phyloP scores from a whole-genome alignment of 768 basidiomycete genomes.

The Leccinum barrowsii region DNA sequence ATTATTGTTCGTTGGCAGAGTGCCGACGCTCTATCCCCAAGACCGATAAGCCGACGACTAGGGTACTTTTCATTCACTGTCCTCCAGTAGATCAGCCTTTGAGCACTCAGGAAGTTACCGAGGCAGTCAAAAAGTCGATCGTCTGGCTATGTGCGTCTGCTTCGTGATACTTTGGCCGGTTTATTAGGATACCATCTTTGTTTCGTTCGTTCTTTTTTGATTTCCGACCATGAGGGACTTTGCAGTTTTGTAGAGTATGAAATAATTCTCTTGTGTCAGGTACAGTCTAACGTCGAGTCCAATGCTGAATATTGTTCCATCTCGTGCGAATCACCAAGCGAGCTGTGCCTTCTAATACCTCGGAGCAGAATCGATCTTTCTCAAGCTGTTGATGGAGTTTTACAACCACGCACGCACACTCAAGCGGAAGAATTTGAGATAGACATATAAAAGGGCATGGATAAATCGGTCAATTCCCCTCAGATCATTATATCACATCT shows the following conservation, averaged over 20 bases:
- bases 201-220: background rate
- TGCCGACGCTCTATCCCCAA: conserved; percentile 43
- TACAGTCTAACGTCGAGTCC: background rate
- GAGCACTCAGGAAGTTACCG: conserved; percentile 62
- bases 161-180: conserved; percentile 8
- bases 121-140: conserved; percentile 59
- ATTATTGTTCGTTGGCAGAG: conserved; percentile 74
- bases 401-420: background rate
- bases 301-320: background rate
- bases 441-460: conserved; percentile 10
- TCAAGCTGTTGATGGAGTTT: conserved; percentile 4
- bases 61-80: conserved; percentile 69
- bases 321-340: background rate
- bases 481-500: background rate
- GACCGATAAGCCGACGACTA: conserved; percentile 31
- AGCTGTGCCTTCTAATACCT: conserved; percentile 7
- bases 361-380: conserved; percentile 13
- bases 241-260: conserved; percentile 13
- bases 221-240: conserved; percentile 18
- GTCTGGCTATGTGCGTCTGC: conserved; percentile 47
- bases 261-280: conserved; percentile 8
- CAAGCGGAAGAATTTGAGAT: background rate
- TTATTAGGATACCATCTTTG: conserved; percentile 12
- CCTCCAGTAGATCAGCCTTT: conserved; percentile 65
- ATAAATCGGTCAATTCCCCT: background rate